Base-by-base conservation (phyloP, 179 eudicot species). In the Drosera spatulata region DNA sequence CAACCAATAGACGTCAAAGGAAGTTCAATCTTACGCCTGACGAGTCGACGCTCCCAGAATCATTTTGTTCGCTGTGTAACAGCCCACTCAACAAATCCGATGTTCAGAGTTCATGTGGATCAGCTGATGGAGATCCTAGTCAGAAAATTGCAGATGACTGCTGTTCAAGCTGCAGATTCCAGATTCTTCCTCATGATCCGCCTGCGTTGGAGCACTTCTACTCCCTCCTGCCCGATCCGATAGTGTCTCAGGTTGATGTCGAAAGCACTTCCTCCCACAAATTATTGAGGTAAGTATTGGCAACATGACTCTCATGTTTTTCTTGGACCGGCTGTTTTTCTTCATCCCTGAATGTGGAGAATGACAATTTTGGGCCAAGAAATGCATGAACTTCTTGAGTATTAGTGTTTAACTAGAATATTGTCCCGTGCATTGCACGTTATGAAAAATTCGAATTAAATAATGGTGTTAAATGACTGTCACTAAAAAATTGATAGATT, bases 141-240 rank as follows among this genome's bases (percentile, higher is more conserved):
- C 66, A 65, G 41, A 44, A 41, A 9, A 71, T 78, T 66, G 70
- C 46, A 42, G 74, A 75, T 22, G 60, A 59, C 51, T 93, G 86
- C 78, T 88, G 96, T 58, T 65, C 73, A 11, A 86, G 95, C 71
- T 93, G 99, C 81, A 75, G 69, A 69, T 86, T 73, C 71, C 95
- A 89, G 78, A 89, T 89, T 50, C 77, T 89, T 73, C 95, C 95
- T 3, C 57, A 70, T 53, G 90, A 81, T 43, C 40, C 77, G 41
- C 73, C 80, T 22, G 33, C 33, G 33, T 22, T 22, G 69, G 85
- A 78, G 61, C 61, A 73, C 56, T 81, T 88, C 60, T 75, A 54
- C 71, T 81, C 86, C 6, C 74, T 84, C 42, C 69, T 93, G 40
- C 99, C 95, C 14, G 70, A 66, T 42, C 77, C 77, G 10, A 62